Evolutionary conservation across 2,329 filamentous ascomycete species (phyloP).

Genomic region (Xylariaceae sp.): DNA sequence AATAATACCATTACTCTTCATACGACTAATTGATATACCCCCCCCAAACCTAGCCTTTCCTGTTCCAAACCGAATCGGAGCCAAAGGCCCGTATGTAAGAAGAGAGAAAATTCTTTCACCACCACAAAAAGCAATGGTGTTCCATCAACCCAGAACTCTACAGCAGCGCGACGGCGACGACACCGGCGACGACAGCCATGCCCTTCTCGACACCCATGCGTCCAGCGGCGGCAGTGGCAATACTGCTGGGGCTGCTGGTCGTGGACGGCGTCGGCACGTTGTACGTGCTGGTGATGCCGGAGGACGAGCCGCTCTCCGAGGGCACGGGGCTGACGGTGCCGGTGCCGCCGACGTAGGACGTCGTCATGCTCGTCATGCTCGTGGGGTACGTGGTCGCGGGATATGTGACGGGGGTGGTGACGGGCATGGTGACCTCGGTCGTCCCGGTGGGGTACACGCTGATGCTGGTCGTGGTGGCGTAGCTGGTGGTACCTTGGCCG

Average conservation of each 20-base stretch:
- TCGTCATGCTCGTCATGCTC: not conserved
- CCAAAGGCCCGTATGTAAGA: too few species aligned
- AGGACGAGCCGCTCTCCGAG: not conserved
- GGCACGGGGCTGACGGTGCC: not conserved
- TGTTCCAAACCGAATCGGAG: too few species aligned
- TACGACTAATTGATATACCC: too few species aligned
- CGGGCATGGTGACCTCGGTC: not conserved
- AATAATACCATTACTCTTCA: too few species aligned
- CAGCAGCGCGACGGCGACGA: conserved; percentile 14
- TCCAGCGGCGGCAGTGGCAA: conserved; percentile 16
- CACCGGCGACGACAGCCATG: conserved; percentile 14
- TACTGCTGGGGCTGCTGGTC: not conserved
- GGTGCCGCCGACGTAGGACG: not conserved
- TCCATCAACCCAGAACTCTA: too few species aligned
- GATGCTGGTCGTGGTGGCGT: not conserved
- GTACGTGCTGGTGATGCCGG: not conserved
- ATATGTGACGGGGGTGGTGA: not conserved
- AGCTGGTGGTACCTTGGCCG: not conserved
- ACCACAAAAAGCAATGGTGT: too few species aligned
- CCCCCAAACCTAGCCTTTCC: too few species aligned
- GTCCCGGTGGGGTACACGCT: not conserved
- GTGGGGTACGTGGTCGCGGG: conserved; percentile 4
- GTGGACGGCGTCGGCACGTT: too few species aligned
- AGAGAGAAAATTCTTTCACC: too few species aligned
- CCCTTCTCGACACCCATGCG: conserved; percentile 12